Evolutionary conservation across 352 stramenopile genomes (phyloP).

Genomic region (Phytophthora fragariaefolia): DNA sequence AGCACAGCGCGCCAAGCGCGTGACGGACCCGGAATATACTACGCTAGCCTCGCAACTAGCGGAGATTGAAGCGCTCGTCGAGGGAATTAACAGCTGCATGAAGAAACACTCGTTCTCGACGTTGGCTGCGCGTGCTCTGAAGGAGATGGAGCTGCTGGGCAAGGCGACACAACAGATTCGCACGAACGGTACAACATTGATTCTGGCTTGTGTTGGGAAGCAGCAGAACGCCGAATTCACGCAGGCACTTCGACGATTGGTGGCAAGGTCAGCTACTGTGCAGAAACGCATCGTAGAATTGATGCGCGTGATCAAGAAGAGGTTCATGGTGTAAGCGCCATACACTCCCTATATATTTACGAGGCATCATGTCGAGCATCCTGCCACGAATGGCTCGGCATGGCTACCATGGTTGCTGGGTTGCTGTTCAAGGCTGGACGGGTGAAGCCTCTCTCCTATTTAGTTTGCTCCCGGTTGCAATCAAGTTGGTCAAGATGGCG

Average conservation of each 20-base stretch:
- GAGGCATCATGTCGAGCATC: slow-evolving; percentile 1
- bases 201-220: slow-evolving; percentile 58
- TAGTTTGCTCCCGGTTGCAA: slow-evolving; percentile 22
- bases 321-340: slow-evolving; percentile 23
- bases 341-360: slow-evolving; percentile 24
- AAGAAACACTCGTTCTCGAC: slow-evolving; percentile 46
- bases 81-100: slow-evolving; percentile 59
- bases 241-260: slow-evolving; percentile 56
- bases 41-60: slow-evolving; percentile 52
- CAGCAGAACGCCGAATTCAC: slow-evolving; percentile 45
- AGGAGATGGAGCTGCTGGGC: slow-evolving; percentile 63
- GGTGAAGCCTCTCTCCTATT: slow-evolving; percentile 26
- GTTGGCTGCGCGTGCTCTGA: slow-evolving; percentile 44
- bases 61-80: slow-evolving; percentile 68
- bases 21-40: slow-evolving; percentile 45
- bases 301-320: slow-evolving; percentile 34
- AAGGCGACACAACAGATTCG: slow-evolving; percentile 72
- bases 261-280: slow-evolving; percentile 52
- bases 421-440: slow-evolving; percentile 10
- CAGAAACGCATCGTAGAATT: slow-evolving; percentile 63
- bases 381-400: no score
- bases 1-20: slow-evolving; percentile 19
- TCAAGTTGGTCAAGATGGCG: slow-evolving; percentile 16
- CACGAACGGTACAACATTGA: slow-evolving; percentile 68
- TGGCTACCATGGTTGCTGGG: no score